These are phyloP conservation scores for Ophiosphaerella herpotricha DNA, from an alignment of 2,329 filamentous ascomycete genomes.

Conservation along the genomic window DNA sequence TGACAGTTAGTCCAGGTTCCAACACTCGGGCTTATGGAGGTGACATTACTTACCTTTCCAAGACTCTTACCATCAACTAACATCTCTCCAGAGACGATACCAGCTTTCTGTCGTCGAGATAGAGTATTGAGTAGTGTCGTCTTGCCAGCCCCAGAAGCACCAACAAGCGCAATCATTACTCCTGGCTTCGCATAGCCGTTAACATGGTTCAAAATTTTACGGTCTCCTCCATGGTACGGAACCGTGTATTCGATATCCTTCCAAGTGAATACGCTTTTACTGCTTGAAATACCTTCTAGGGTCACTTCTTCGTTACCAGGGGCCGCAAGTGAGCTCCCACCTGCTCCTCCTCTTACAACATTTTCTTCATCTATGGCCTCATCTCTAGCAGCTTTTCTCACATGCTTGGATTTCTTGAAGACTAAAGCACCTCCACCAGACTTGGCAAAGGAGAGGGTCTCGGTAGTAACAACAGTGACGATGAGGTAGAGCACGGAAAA, in stretches of 20 bases:
- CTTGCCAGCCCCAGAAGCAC: slow-evolving; percentile 80
- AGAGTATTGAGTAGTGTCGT: slow-evolving; percentile 80
- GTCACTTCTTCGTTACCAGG: slow-evolving; percentile 34
- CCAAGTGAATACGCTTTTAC: slow-evolving; percentile 46
- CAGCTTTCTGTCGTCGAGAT: slow-evolving; percentile 71
- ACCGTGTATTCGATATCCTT: slow-evolving; percentile 67
- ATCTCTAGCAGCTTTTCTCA: slow-evolving; percentile 59
- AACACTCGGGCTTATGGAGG: no score
- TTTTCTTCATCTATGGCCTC: slow-evolving; percentile 64
- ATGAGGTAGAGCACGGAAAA: slow-evolving; percentile 76
- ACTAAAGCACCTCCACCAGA: slow-evolving; percentile 70
- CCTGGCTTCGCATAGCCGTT: slow-evolving; percentile 81
- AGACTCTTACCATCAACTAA: slow-evolving; percentile 70
- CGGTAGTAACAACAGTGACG: slow-evolving; percentile 71
- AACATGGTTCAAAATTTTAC: slow-evolving; percentile 69
- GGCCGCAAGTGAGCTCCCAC: slow-evolving; percentile 24
- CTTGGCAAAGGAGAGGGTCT: slow-evolving; percentile 66
- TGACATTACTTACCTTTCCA: slow-evolving; percentile 40
- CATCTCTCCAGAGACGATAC: slow-evolving; percentile 70
- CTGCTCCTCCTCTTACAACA: slow-evolving; percentile 34
- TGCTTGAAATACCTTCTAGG: slow-evolving; percentile 43
- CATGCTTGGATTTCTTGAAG: slow-evolving; percentile 70
- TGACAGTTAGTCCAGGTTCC: not conserved
- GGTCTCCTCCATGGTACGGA: slow-evolving; percentile 66
- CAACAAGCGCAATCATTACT: slow-evolving; percentile 79